Percentiles rank a stretch among this genome's conserved stretches.
phyloP scores from a whole-genome alignment of 1,284 basidiomycete genomes.

The Testicularia cyperi region DNA sequence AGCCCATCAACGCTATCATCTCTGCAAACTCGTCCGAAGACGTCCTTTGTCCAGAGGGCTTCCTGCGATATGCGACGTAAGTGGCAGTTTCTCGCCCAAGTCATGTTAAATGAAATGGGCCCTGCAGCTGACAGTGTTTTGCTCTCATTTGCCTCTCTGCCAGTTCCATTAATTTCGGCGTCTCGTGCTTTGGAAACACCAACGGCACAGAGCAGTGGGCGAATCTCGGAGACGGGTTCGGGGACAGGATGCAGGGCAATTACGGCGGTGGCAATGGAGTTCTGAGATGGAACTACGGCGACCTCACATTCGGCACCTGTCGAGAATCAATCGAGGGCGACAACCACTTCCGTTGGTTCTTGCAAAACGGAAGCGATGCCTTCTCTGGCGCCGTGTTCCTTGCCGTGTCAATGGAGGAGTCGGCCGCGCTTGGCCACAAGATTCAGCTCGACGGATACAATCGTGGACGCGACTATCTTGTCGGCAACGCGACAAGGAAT shows the following conservation, averaged over 20 bases:
- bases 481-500: constrained; percentile 53
- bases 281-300: constrained; percentile 49
- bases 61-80: constrained; percentile 54
- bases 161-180: constrained; percentile 55
- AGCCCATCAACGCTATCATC: constrained; percentile 57
- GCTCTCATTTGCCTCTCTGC: neutral
- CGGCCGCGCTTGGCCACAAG: constrained; percentile 37
- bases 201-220: constrained; percentile 47
- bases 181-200: constrained; percentile 57
- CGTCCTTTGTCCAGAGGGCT: constrained; percentile 51
- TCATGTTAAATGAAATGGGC: too few relatives aligned
- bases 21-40: constrained; percentile 41
- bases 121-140: neutral
- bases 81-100: constrained; percentile 1
- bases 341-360: constrained; percentile 87
- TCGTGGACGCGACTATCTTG: constrained; percentile 70
- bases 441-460: constrained; percentile 50
- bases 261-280: constrained; percentile 49
- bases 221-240: constrained; percentile 48
- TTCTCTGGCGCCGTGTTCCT: constrained; percentile 80
- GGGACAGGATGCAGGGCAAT: constrained; percentile 41
- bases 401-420: constrained; percentile 63
- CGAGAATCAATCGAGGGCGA: constrained; percentile 81
- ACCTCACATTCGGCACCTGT: constrained; percentile 45
- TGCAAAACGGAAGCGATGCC: constrained; percentile 70